phyloP scores from a whole-genome alignment of 2,329 filamentous ascomycete genomes.

The Dothidotthia symphoricarpi region DNA sequence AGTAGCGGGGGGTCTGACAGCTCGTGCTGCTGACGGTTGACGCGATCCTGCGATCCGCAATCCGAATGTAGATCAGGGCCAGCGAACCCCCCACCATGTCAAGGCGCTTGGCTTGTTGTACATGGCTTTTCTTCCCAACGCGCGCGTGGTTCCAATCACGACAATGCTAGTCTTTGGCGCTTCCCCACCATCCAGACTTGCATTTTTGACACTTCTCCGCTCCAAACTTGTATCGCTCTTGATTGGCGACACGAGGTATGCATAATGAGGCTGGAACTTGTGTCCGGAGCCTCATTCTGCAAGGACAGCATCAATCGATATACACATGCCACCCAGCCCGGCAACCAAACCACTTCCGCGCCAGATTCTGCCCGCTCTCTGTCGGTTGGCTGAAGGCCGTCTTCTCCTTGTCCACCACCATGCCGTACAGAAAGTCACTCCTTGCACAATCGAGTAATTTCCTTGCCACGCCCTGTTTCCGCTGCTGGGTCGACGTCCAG shows the following conservation, averaged over 20 bases:
- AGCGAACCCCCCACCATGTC: constrained; percentile 23
- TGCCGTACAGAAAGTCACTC: constrained; percentile 56
- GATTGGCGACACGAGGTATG: too few species aligned
- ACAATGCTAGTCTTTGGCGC: too few species aligned
- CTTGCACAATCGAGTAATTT: constrained; percentile 57
- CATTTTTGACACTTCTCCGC: too few species aligned
- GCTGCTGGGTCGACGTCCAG: constrained; percentile 60
- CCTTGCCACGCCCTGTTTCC: constrained; percentile 58
- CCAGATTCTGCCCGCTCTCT: constrained; percentile 57
- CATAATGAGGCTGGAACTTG: not conserved
- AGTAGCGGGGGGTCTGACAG: constrained; percentile 8
- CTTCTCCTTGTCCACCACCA: constrained; percentile 54
- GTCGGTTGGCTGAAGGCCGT: constrained; percentile 68
- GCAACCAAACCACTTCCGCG: constrained; percentile 57
- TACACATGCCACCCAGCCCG: constrained; percentile 61
- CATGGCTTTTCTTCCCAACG: not conserved
- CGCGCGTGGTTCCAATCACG: too few species aligned
- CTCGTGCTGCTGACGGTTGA: constrained; percentile 12
- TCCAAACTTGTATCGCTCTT: too few species aligned
- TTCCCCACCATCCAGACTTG: too few species aligned
- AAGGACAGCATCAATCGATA: constrained; percentile 48
- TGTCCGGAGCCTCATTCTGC: not conserved
- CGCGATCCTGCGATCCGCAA: constrained; percentile 18
- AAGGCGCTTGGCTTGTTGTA: constrained; percentile 5
- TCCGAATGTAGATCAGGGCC: constrained; percentile 24